phyloP scores from a whole-genome alignment of 305 asterid species.

The Fraxinus sp. region DNA sequence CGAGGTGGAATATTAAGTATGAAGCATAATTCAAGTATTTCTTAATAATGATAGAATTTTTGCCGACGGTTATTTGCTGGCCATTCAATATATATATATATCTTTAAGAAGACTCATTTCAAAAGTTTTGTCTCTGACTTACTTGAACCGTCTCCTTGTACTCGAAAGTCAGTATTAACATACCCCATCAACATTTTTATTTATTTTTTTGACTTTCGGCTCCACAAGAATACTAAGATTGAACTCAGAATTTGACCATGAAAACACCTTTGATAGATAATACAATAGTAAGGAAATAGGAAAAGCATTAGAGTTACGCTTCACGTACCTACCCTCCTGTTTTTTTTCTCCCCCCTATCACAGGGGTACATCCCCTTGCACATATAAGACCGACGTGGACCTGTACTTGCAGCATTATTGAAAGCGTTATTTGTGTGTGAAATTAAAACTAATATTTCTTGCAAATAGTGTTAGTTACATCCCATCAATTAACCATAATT shows the following conservation, averaged over 20 bases:
- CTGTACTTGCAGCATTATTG: no score
- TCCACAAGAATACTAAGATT: neutral
- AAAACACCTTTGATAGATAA: neutral
- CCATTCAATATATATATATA: no score
- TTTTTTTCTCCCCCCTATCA: no score
- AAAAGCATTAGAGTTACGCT: neutral
- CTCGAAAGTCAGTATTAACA: neutral
- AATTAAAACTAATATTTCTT: neutral
- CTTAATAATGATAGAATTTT: neutral
- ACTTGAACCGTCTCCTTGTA: no score
- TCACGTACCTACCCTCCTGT: no score
- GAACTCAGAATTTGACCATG: neutral
- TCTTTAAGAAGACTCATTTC: neutral
- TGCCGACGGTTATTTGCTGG: neutral
- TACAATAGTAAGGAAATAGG: neutral
- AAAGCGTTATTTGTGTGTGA: neutral
- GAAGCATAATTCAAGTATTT: neutral
- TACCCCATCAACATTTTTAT: neutral
- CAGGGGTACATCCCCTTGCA: no score
- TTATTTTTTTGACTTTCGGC: neutral
- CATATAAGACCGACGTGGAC: no score
- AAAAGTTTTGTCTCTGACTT: neutral
- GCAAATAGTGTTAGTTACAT: slow-evolving; percentile 34
- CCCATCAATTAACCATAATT: slow-evolving; percentile 38
- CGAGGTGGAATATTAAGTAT: neutral